Conservation (phyloP, 495 filamentous ascomycete species). For the Talaromyces wortmannii region DNA sequence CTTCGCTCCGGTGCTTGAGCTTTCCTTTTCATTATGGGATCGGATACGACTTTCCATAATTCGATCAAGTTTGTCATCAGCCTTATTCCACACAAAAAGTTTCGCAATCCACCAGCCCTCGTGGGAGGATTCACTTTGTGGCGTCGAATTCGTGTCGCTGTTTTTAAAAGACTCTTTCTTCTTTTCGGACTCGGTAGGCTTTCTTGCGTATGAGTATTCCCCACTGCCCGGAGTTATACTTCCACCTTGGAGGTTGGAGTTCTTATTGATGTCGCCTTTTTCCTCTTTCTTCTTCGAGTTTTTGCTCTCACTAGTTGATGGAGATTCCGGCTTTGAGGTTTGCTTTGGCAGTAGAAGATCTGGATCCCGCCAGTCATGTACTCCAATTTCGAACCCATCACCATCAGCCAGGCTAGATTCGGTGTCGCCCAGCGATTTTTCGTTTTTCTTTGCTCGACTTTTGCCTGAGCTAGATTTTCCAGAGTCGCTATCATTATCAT, state of each 20-base stretch:
- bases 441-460: slow-evolving; percentile 10
- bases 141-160: background rate
- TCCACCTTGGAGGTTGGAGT: slow-evolving; percentile 47
- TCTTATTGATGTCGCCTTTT: slow-evolving; percentile 15
- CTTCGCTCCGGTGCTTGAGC: background rate
- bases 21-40: background rate
- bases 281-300: slow-evolving; percentile 7
- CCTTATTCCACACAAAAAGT: slow-evolving; percentile 25
- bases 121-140: background rate
- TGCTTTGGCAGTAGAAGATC: slow-evolving; percentile 53
- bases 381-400: slow-evolving; percentile 83
- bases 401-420: slow-evolving; percentile 22
- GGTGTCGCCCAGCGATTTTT: slow-evolving; percentile 10
- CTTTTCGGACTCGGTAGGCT: slow-evolving; percentile 8
- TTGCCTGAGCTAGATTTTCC: slow-evolving; percentile 13
- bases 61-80: slow-evolving; percentile 3
- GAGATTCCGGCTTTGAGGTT: slow-evolving; percentile 19
- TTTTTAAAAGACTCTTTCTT: background rate
- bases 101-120: slow-evolving; percentile 37
- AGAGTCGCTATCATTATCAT: slow-evolving; percentile 28
- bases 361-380: slow-evolving; percentile 89
- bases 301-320: slow-evolving; percentile 7
- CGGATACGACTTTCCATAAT: background rate
- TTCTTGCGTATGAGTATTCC: slow-evolving; percentile 51
- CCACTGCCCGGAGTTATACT: slow-evolving; percentile 74